phyloP scores from a whole-genome alignment of 495 filamentous ascomycete genomes.

The Neurospora sublineolata region DNA sequence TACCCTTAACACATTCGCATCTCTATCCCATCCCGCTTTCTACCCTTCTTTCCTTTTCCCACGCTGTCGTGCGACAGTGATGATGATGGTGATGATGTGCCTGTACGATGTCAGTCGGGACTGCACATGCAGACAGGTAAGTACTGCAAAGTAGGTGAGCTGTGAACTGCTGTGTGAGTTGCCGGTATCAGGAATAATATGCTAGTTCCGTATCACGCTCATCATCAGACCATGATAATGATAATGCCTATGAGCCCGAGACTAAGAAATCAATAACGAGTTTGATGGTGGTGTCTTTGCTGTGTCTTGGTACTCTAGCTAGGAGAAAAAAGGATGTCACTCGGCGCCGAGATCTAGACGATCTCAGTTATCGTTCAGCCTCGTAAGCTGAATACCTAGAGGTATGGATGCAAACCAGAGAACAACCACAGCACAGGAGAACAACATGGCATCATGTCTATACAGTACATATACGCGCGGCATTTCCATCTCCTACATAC shows the following conservation, averaged over 20 bases:
- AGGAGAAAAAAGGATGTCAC: too few relatives aligned
- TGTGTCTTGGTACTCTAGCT: too few relatives aligned
- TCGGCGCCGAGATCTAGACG: too few relatives aligned
- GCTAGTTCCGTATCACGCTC: not conserved
- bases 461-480: not conserved
- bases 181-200: not conserved
- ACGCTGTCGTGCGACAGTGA: not conserved
- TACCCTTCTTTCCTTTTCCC: not conserved
- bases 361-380: too few relatives aligned
- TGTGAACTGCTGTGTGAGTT: not conserved
- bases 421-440: not conserved
- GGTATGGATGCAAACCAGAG: too few relatives aligned
- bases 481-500: not conserved
- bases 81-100: not conserved
- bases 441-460: not conserved
- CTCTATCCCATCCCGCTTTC: not conserved
- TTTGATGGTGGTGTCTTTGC: not conserved
- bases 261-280: not conserved
- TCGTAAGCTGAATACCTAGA: too few relatives aligned
- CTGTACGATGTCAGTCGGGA: not conserved
- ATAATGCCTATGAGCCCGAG: not conserved
- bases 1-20: too few relatives aligned
- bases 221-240: not conserved
- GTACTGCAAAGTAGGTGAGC: too few relatives aligned
- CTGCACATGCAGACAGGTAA: not conserved